Evolutionary conservation across 495 filamentous ascomycete genomes (phyloP), one percentile per base, ranked within the genome.

Genomic region (Penicillium antarcticum): DNA sequence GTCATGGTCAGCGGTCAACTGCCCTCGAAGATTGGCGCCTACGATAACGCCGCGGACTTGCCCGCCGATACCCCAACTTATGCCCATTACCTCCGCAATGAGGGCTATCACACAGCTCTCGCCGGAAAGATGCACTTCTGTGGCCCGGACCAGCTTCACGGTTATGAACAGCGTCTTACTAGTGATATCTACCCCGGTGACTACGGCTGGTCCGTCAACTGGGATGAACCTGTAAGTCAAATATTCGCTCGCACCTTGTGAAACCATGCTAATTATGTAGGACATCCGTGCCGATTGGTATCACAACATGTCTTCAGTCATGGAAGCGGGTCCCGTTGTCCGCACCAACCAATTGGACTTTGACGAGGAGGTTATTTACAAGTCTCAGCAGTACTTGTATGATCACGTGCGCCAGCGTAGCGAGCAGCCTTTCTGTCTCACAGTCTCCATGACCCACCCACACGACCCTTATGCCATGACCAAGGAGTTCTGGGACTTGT

Each of bases 41-140:
- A 87, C 66, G 90, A 95, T 74, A 95, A 95, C 65, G 90, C 90
- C 4, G 80, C 86, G 24, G 80, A 85, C 42, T 77, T 95, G 51
- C 77, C 80, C 24, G 82, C 82, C 45, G 88, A 92, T 51, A 78
- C 83, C 23, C 90, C 89, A 3, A 95, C 90, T 2, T 95, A 92
- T 65, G 89, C 90, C 5, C 90, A 96, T 60, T 92, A 95, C 66
- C 74, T 96, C 37, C 87, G 90, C n/a, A 74, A 77, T 13, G 81
- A 86, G 60, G 88, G 87, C 38, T 96, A 96, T 61, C 86, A 95
- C 69, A 94, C 90, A n/a, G 85, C 84, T 4, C 71, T 96, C 54
- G 88, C 90, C 1, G 90, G 90, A 46, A 96, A 96, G 77, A 96
- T 96, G 90, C 90, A 96, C 66, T 96, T 96, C 68, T 88, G 91